Evolutionary conservation across 78 protist species (phyloP).

Genomic region (Anaeramoeba ignava): DNA sequence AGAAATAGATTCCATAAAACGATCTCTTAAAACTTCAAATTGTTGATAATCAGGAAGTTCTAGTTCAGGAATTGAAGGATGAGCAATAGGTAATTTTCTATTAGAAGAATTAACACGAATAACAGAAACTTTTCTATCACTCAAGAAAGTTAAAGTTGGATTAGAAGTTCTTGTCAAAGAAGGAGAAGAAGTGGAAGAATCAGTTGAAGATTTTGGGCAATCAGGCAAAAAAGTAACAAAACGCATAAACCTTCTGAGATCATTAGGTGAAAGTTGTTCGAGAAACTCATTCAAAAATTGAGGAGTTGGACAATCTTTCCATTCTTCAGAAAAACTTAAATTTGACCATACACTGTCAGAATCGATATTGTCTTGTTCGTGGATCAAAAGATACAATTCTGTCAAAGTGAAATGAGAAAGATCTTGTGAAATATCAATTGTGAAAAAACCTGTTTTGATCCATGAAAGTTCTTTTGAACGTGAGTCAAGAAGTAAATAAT

Average conservation of each 20-base stretch:
- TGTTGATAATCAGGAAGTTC: too few species aligned
- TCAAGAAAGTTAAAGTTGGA: too few species aligned
- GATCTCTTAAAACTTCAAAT: too few species aligned
- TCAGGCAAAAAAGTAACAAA: background rate
- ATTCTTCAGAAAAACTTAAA: background rate
- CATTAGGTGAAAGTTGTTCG: background rate
- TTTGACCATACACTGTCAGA: background rate
- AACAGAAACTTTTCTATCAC: too few species aligned
- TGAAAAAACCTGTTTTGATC: background rate
- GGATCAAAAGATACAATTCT: background rate
- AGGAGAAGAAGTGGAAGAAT: too few species aligned
- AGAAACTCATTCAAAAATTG: background rate
- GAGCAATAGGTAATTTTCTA: too few species aligned
- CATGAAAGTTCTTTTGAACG: background rate
- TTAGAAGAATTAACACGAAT: too few species aligned
- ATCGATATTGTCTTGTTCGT: background rate
- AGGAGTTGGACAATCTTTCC: background rate
- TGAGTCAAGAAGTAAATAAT: background rate
- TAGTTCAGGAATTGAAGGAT: too few species aligned
- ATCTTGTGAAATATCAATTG: background rate
- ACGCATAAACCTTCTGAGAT: background rate
- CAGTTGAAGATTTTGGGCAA: too few species aligned
- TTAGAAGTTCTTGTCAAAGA: too few species aligned
- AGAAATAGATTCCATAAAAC: too few species aligned
- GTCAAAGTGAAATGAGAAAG: background rate